A percentile compares a stretch with the other conserved stretches of the same genome.
phyloP scores from a whole-genome alignment of 2,329 filamentous ascomycete species.

The Aspergillus glaucus region DNA sequence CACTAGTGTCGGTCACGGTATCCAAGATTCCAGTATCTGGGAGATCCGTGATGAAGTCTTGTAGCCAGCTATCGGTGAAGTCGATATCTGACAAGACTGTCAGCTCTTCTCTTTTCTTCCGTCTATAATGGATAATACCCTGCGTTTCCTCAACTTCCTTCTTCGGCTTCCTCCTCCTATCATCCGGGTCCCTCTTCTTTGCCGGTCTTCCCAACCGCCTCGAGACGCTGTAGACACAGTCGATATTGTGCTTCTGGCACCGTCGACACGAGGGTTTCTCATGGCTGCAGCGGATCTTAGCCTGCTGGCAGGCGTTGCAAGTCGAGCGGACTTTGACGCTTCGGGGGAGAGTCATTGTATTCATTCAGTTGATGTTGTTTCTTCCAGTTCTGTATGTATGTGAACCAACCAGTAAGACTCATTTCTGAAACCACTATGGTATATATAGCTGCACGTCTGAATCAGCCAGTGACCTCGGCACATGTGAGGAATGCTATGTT shows the following conservation, averaged over 20 bases:
- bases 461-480: too few species aligned
- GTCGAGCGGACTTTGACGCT: constrained; percentile 33
- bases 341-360: constrained; percentile 15
- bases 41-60: constrained; percentile 17
- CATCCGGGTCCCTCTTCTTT: constrained; percentile 20
- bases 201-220: constrained; percentile 28
- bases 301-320: constrained; percentile 35
- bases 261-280: constrained; percentile 29
- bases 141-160: neutral
- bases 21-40: constrained; percentile 2
- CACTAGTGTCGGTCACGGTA: neutral
- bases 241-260: constrained; percentile 29
- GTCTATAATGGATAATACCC: neutral
- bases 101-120: neutral
- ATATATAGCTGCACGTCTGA: too few species aligned
- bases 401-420: neutral
- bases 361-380: too few species aligned
- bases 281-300: constrained; percentile 33
- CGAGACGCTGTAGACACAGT: constrained; percentile 32
- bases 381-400: constrained; percentile 1
- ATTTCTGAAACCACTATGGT: too few species aligned
- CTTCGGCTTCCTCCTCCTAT: neutral
- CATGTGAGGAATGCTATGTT: too few species aligned
- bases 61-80: constrained; percentile 23
- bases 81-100: constrained; percentile 14